Evolutionary conservation across 2,329 filamentous ascomycete genomes (phyloP), one percentile per base, ranked within the genome.

Genomic region (Exophiala bonariae): DNA sequence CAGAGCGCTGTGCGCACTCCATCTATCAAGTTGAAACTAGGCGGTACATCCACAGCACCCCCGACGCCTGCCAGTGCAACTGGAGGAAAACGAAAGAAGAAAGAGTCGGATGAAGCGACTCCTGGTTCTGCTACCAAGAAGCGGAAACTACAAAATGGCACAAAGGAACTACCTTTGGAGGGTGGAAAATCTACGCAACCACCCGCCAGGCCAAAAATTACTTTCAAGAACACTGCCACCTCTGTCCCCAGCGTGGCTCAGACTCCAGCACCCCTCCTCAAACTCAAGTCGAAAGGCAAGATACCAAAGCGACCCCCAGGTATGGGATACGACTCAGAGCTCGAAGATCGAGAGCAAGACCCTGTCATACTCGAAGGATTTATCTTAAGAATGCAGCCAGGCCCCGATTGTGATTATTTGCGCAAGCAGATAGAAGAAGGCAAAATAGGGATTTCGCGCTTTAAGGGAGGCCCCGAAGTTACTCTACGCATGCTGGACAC

Each of bases 261-360:
- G 6, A 42, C 44, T 7, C 63, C 62, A 3, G 56, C 69, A 11
- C 69, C 69, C 50, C 73, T 65, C 23, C 72, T 84, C 46, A 79
- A 80, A 44, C 70, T 88, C 47, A 85, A 83, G 60, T 74, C 81
- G 39, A 82, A 84, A 58, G 85, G 85, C n/a, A 79, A 82, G 54
- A 76, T 81, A 1, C 85, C 87, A 5, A 74, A 79, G 23, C 80
- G 88, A 54, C 83, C 83, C 4, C 80, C 82, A 1, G 93, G 93
- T 41, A 89, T 95, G 46, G 93, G 92, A 6, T 99, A 97, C 68
- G 93, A 99, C 65, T 96, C 91, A 3, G 93, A 97, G 67, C 89
- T 91, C 10, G 93, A 90, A 45, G 93, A 97, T 63, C 82, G 85
- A 11, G 93, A 99, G 66, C 69, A 75, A 8, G 93, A 99, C 61